These are phyloP conservation scores for Exophiala mesophila DNA, from an alignment of 2,329 filamentous ascomycete genomes.

Conservation along the genomic window DNA sequence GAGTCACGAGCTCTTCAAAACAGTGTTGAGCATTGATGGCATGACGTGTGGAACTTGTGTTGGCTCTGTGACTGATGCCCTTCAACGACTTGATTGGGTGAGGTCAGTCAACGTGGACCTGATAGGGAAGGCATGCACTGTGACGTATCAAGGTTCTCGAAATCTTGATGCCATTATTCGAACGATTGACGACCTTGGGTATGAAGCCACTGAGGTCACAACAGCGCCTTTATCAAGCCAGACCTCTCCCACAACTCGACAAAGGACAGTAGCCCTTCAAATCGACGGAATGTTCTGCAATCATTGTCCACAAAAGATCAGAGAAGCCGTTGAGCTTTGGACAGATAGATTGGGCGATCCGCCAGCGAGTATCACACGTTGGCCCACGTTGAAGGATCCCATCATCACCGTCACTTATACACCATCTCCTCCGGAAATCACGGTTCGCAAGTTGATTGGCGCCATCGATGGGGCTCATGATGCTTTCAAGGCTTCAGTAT, in stretches of 20 bases:
- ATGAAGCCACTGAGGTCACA: slow-evolving; percentile 57
- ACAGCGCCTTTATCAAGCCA: slow-evolving; percentile 35
- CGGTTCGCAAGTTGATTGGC: slow-evolving; percentile 67
- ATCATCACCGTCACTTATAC: slow-evolving; percentile 67
- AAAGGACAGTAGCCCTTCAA: slow-evolving; percentile 57
- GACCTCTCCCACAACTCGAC: slow-evolving; percentile 22
- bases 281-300: slow-evolving; percentile 71
- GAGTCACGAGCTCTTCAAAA: slow-evolving; percentile 30
- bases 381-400: slow-evolving; percentile 57
- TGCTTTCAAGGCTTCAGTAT: slow-evolving; percentile 63
- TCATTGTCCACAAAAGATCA: slow-evolving; percentile 56
- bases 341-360: slow-evolving; percentile 41
- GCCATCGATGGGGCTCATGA: slow-evolving; percentile 63
- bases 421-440: slow-evolving; percentile 64
- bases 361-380: slow-evolving; percentile 46
- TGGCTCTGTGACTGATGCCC: slow-evolving; percentile 43
- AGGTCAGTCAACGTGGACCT: slow-evolving; percentile 47
- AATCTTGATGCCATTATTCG: slow-evolving; percentile 44
- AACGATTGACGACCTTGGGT: slow-evolving; percentile 58
- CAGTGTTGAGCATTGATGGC: slow-evolving; percentile 49
- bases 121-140: slow-evolving; percentile 45
- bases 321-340: slow-evolving; percentile 27
- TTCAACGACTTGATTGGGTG: slow-evolving; percentile 45
- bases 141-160: slow-evolving; percentile 46
- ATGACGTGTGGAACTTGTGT: slow-evolving; percentile 58